Evolutionary conservation across 306 rosid genomes (phyloP).

Genomic region (Cucumis sativus): DNA sequence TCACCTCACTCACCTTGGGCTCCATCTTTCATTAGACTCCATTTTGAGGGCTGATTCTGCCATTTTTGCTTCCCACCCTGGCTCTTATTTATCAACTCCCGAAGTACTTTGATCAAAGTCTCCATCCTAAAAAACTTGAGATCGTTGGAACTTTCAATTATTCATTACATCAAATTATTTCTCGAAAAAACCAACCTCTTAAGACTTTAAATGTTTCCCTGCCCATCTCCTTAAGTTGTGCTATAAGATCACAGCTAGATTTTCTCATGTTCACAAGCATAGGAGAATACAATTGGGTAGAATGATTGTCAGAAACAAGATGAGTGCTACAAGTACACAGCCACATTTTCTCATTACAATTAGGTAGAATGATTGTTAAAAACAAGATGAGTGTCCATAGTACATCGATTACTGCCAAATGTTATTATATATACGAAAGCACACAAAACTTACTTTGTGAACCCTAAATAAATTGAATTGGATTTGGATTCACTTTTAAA

Average conservation of each 20-base stretch:
- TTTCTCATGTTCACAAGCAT: neutral
- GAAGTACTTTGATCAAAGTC: neutral
- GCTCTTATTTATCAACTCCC: neutral
- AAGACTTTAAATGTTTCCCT: neutral
- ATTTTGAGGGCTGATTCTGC: neutral
- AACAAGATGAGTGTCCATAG: neutral
- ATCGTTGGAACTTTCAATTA: neutral
- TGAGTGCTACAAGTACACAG: neutral
- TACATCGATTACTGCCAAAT: neutral
- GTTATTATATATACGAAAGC: neutral
- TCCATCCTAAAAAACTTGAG: neutral
- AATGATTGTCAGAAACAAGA: neutral
- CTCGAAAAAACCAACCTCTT: neutral
- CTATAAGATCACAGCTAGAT: neutral
- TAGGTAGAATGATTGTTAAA: neutral
- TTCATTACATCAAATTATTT: neutral
- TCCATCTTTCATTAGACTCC: neutral
- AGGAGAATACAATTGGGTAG: neutral
- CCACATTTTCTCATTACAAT: neutral
- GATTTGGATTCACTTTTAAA: neutral
- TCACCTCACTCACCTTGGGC: neutral
- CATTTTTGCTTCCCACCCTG: neutral
- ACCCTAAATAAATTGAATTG: neutral
- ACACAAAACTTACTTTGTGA: neutral
- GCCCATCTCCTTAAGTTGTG: neutral